phyloP scores from a whole-genome alignment of 2,329 filamentous ascomycete species.

The Colletotrichum coccodes region DNA sequence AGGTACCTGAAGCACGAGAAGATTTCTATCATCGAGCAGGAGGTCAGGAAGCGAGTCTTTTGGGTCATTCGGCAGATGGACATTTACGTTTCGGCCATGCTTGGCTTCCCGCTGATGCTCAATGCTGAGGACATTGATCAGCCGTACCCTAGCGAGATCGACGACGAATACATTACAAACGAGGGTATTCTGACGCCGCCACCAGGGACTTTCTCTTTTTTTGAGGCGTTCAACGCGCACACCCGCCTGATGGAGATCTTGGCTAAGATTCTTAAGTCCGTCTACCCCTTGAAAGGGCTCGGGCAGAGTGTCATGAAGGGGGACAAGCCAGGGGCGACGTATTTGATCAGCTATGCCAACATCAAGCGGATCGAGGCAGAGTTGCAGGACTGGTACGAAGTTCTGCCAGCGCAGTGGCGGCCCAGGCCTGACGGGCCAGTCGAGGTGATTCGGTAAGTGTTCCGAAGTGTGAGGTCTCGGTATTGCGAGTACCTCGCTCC shows the following conservation, averaged over 20 bases:
- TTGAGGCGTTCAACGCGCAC: constrained; percentile 74
- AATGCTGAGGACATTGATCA: constrained; percentile 75
- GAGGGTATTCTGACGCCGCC: constrained; percentile 66
- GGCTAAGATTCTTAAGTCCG: constrained; percentile 70
- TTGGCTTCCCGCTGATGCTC: constrained; percentile 73
- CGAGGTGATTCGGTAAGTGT: constrained; percentile 77
- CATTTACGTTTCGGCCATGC: constrained; percentile 73
- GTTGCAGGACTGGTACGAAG: constrained; percentile 71
- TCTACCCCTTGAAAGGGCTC: constrained; percentile 71
- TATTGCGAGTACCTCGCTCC: not conserved
- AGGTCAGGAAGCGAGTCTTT: constrained; percentile 72
- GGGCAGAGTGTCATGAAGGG: constrained; percentile 57
- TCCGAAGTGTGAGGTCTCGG: not conserved
- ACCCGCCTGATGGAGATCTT: constrained; percentile 72
- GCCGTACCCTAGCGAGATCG: constrained; percentile 70
- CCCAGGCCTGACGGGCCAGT: constrained; percentile 81
- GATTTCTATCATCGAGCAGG: constrained; percentile 70
- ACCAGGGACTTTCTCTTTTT: constrained; percentile 65
- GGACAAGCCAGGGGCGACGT: constrained; percentile 58
- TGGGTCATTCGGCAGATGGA: constrained; percentile 78
- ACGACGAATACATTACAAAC: constrained; percentile 74
- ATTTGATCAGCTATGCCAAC: constrained; percentile 70
- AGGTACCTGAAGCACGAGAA: constrained; percentile 74
- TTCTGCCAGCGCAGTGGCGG: constrained; percentile 79
- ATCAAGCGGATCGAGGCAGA: constrained; percentile 74